Base-by-base conservation (phyloP, 768 basidiomycete genomes). In the Boletus rubroflammeus region DNA sequence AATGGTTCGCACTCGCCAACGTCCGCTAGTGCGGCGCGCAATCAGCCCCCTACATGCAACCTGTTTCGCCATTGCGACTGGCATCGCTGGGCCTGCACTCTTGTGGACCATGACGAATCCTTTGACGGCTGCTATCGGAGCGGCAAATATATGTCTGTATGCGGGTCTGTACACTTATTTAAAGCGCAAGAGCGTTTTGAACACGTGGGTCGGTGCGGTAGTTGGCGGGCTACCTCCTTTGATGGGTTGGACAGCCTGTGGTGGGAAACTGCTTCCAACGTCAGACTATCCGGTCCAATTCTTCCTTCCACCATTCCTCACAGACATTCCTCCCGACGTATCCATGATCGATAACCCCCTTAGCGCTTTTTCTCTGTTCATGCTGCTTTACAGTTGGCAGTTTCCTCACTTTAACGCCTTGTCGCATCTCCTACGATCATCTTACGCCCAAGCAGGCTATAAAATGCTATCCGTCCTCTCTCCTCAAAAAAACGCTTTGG, bases 191-290 rank as follows among this genome's bases (percentile, higher is more conserved):
- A 83, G 80, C 54, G 76, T 88, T 6, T 76, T 76, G 59, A 99
- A 97, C 68, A 99, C 96, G 2, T 98, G 95, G 96, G 83, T 95
- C 17, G 96, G 96, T 10, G 80, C 93, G 0, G 77, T 98, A 21
- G 96, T 99, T 3, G 97, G 97, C 31, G 94, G 78, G 1, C 76
- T 98, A 5, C 97, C 97, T 6, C 94, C 96, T 2, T 73, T 99
- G 47, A 98, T 99, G 90, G 97, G 97, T 39, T 99, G 97, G 97
- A 86, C 96, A 7, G 97, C 97, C 1, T 91, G 90, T 54, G 95
- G 94, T 1, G 92, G 90, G 21, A 75, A 80, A 15, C 68, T 96
- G 9, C 72, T 90, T 55, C 90, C 90, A 0, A 78, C 80, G n/a
- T 54, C 80, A 0, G 70, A 77, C 28, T 79, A 87, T 60, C 83